A percentile compares a stretch with the other conserved stretches of the same genome.
phyloP scores from a whole-genome alignment of 2,329 filamentous ascomycete species.

The Juglanconis oblonga region DNA sequence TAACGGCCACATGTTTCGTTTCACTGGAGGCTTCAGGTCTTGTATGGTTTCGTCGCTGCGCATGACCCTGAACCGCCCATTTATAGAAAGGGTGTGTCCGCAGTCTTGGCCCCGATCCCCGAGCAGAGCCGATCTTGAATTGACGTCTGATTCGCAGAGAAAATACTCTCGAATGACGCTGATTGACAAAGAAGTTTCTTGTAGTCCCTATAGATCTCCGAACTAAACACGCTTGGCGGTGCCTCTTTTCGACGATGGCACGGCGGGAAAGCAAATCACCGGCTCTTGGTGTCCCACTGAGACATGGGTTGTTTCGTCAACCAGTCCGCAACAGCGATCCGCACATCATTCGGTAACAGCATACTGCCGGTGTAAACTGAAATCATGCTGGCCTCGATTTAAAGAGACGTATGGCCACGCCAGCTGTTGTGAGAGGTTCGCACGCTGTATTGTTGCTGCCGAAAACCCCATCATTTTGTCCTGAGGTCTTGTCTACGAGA shows the following conservation, averaged over 20 bases:
- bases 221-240: background rate
- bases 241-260: background rate
- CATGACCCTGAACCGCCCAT: background rate
- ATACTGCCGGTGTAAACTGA: background rate
- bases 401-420: no score
- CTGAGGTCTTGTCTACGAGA: background rate
- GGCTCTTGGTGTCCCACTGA: background rate
- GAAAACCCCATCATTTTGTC: background rate
- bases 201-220: background rate
- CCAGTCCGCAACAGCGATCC: background rate
- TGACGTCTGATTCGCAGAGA: no score
- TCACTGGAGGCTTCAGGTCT: no score
- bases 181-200: no score
- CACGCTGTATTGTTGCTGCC: background rate
- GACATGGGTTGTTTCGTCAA: background rate
- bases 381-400: background rate
- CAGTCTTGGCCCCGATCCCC: no score
- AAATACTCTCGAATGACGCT: no score
- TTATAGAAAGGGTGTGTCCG: no score
- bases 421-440: no score
- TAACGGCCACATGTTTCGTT: no score
- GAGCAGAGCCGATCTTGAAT: no score
- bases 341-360: background rate
- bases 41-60: no score
- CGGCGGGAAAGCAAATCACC: background rate